Conservation (phyloP, 2,329 filamentous ascomycete genomes). For the Hypoxylon sp. region DNA sequence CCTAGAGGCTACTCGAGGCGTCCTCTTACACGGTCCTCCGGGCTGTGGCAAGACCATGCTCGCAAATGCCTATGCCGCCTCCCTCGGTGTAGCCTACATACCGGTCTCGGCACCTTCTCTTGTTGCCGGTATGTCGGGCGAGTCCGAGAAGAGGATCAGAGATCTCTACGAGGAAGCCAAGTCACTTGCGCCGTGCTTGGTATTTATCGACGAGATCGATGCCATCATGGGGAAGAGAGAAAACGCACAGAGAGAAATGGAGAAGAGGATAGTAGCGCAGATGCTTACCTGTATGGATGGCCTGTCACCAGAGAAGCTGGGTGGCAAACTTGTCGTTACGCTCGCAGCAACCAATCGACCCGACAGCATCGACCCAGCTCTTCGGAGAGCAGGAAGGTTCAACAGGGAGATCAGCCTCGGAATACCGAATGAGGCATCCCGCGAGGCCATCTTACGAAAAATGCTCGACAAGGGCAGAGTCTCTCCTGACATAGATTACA, state of each 20-base stretch:
- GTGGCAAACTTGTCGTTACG: conserved; percentile 80
- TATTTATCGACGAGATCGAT: conserved; percentile 94
- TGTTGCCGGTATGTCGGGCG: conserved; percentile 86
- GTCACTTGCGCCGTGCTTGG: conserved; percentile 82
- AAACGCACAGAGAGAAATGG: conserved; percentile 85
- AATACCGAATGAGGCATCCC: conserved; percentile 80
- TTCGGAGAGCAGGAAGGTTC: conserved; percentile 78
- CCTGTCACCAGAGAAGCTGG: conserved; percentile 73
- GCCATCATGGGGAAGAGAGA: conserved; percentile 88
- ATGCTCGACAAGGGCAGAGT: conserved; percentile 72
- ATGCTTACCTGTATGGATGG: conserved; percentile 88
- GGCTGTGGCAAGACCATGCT: conserved; percentile 89
- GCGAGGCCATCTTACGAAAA: conserved; percentile 79
- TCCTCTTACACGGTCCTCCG: conserved; percentile 82
- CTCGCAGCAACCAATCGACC: conserved; percentile 90
- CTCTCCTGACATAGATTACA: conserved; percentile 75
- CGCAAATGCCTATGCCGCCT: conserved; percentile 79
- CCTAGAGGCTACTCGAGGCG: conserved; percentile 74
- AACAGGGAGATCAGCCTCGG: conserved; percentile 86
- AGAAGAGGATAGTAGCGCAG: conserved; percentile 84
- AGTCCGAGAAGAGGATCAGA: conserved; percentile 85
- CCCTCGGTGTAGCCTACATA: conserved; percentile 79
- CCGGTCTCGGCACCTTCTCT: conserved; percentile 83
- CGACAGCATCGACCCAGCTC: conserved; percentile 81
- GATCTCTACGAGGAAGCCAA: conserved; percentile 90